phyloP scores from a whole-genome alignment of 257 asterid genomes.

The Agastache rugosa region DNA sequence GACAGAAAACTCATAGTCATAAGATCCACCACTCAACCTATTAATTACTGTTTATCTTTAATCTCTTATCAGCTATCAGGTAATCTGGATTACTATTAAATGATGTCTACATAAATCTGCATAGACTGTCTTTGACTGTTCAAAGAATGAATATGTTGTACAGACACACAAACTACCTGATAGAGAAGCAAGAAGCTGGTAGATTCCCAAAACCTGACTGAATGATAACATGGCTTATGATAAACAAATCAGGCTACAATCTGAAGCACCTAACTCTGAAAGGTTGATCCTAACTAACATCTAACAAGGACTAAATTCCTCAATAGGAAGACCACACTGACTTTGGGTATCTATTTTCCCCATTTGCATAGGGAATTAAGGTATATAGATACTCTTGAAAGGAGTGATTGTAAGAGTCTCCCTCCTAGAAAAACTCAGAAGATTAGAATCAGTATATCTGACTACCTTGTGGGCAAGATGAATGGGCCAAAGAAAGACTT shows the following conservation, averaged over 20 bases:
- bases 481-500: conserved; percentile 5
- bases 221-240: background rate
- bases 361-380: background rate
- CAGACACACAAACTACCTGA: background rate
- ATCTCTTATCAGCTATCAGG: background rate
- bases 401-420: background rate
- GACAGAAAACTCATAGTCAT: background rate
- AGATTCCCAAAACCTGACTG: background rate
- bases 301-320: background rate
- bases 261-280: background rate
- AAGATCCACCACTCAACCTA: background rate
- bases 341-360: background rate
- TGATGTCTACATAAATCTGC: background rate
- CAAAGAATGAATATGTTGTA: background rate
- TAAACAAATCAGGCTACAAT: background rate
- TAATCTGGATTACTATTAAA: background rate
- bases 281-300: background rate
- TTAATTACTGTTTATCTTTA: background rate
- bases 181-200: background rate
- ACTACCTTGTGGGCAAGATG: background rate
- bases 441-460: background rate
- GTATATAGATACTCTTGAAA: background rate
- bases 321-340: background rate
- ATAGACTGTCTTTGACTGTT: background rate
- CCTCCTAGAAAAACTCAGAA: background rate